A percentile compares a stretch with the other conserved stretches of the same genome.
These are phyloP conservation scores for Dictyophora rubrovolvata DNA, from an alignment of 768 basidiomycete species.

Conservation along the genomic window DNA sequence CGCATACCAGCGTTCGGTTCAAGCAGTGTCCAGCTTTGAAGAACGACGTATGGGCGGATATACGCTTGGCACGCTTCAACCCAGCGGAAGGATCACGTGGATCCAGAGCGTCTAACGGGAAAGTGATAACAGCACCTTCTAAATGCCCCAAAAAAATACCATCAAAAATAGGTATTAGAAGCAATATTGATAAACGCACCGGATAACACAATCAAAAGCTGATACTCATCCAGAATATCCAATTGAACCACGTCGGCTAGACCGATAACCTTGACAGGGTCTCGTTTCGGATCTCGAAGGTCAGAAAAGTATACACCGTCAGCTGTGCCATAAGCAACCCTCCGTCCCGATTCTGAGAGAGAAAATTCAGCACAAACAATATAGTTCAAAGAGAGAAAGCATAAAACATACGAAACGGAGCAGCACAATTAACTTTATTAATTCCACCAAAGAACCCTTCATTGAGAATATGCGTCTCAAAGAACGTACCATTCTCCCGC, in stretches of 20 bases:
- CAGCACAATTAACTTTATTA: conserved; percentile 90
- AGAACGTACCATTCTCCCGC: conserved; percentile 75
- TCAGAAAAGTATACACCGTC: conserved; percentile 96
- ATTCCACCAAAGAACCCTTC: conserved; percentile 81
- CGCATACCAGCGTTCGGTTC: conserved; percentile 84
- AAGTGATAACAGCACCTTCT: conserved; percentile 95
- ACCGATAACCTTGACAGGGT: conserved; percentile 84
- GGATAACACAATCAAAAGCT: conserved; percentile 96
- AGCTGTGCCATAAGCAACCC: conserved; percentile 93
- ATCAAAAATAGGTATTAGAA: not conserved
- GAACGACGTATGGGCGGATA: conserved; percentile 93
- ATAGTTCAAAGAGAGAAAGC: not conserved
- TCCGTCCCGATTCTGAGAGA: conserved; percentile 59
- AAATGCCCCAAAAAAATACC: conserved; percentile 2
- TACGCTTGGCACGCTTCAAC: conserved; percentile 86
- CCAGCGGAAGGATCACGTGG: conserved; percentile 84
- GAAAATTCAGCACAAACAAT: not conserved
- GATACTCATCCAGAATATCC: conserved; percentile 92
- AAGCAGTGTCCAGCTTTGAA: conserved; percentile 95
- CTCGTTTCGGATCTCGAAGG: conserved; percentile 60
- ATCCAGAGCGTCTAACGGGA: conserved; percentile 88
- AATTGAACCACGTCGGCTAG: conserved; percentile 88
- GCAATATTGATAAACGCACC: conserved; percentile 34
- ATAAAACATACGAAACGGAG: conserved; percentile 64
- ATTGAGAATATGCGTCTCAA: conserved; percentile 75